Evolutionary conservation across 1,139 yeast genomes (phyloP).

Genomic region (Pichia sp.): DNA sequence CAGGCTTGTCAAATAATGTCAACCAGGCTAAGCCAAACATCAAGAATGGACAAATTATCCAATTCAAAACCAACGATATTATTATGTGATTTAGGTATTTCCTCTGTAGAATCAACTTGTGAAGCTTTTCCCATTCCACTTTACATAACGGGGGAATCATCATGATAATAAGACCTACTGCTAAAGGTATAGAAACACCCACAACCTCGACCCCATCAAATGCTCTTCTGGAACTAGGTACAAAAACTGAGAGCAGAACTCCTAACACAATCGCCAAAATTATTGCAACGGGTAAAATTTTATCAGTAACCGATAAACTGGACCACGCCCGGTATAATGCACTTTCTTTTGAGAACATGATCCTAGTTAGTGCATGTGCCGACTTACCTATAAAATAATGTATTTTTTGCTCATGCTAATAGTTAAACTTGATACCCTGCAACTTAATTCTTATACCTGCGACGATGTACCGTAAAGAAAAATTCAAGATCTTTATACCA

Average conservation of each 20-base stretch:
- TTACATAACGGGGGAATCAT: conserved; percentile 57
- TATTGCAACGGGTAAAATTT: conserved; percentile 32
- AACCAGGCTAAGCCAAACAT: conserved; percentile 60
- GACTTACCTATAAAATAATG: neutral
- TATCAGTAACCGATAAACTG: conserved; percentile 42
- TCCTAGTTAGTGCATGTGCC: neutral
- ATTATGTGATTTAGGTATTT: conserved; percentile 35
- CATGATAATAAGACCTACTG: conserved; percentile 54
- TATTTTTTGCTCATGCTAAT: neutral
- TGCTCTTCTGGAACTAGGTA: conserved; percentile 33
- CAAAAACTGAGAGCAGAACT: conserved; percentile 35
- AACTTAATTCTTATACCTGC: neutral
- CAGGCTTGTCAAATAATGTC: conserved; percentile 44
- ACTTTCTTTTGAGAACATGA: neutral
- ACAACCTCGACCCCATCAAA: conserved; percentile 33
- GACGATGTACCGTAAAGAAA: neutral
- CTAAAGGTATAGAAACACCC: conserved; percentile 44
- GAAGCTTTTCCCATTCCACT: conserved; percentile 46
- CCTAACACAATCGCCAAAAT: conserved; percentile 35
- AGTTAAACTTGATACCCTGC: neutral
- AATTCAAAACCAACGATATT: conserved; percentile 45
- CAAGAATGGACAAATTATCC: conserved; percentile 56
- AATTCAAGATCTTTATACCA: neutral
- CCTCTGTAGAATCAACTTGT: conserved; percentile 25
- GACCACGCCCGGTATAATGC: conserved; percentile 5